Evolutionary conservation across 2,329 filamentous ascomycete species (phyloP).

Genomic region (Sporothrix mexicana): DNA sequence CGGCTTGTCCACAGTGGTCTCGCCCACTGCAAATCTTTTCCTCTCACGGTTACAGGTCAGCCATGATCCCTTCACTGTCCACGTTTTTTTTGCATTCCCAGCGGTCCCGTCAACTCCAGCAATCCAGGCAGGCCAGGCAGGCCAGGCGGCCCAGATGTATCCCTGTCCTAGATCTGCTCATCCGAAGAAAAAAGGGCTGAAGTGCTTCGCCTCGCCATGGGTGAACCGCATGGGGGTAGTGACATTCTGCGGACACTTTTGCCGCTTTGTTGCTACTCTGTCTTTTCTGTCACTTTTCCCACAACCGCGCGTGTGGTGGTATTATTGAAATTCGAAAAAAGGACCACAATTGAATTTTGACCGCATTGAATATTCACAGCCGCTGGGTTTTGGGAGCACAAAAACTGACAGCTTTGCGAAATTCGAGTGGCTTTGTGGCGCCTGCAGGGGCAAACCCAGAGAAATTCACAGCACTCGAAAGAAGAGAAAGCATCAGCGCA

Average conservation of each 20-base stretch:
- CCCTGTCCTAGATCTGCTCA: background rate
- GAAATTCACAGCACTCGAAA: background rate
- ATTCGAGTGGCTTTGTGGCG: constrained; percentile 20
- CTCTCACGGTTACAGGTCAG: background rate
- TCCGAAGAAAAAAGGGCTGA: background rate
- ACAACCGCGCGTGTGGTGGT: background rate
- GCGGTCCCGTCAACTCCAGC: background rate
- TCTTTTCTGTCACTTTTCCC: background rate
- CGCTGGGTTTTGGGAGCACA: background rate
- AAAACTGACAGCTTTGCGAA: background rate
- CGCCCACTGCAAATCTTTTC: constrained; percentile 18
- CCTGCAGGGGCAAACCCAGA: background rate
- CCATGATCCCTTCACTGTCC: constrained; percentile 8
- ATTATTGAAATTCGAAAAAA: background rate
- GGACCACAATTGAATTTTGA: background rate
- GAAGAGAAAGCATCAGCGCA: background rate
- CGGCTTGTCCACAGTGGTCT: background rate
- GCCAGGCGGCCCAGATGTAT: background rate
- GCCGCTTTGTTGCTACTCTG: background rate
- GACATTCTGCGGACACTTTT: background rate
- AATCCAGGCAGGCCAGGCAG: background rate
- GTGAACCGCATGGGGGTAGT: background rate
- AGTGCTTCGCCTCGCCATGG: background rate
- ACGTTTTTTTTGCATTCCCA: constrained; percentile 11
- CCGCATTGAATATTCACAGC: background rate